Base-by-base conservation (phyloP, 495 filamentous ascomycete genomes). In the Xylaria intraflava region DNA sequence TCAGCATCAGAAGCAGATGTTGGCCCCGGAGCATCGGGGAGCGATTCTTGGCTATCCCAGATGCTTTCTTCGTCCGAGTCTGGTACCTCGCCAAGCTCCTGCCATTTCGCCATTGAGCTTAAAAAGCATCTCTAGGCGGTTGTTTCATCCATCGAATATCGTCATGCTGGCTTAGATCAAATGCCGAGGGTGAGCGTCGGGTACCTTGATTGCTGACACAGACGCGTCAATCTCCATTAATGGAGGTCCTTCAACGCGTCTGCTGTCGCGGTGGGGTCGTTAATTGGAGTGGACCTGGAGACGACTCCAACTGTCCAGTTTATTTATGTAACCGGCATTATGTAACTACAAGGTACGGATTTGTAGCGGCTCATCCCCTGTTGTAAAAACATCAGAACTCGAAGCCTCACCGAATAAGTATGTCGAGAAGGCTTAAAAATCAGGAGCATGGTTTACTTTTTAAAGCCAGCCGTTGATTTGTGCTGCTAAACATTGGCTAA, bases 51-150 rank as follows among this genome's bases (percentile, higher is more conserved):
- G 42, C 69, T 70, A 49, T 77, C 76, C 57, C 69, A 69, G 27
- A 54, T 62, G 41, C 73, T 67, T 61, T 77, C 73, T 54, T 80
- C 78, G 59, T 82, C 78, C 68, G 78, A 80, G 61, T 79, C 78
- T 55, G 77, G 76, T 46, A 82, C 76, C 65, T 74, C 76, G 60
- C 78, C 78, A 64, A 73, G 67, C 70, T 78, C 73, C 71, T 74
- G 80, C 78, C 78, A 82, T 61, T 68, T 70, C 59, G 64, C 77
- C 78, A 81, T 81, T 59, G 55, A 43, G 49, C 11, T 53, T 53
- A 30, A 45, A 39, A 62, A 38, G 58, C 64, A 66, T 66, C 57
- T 62, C 64, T 44, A 31, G 35, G 42, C 30, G 24, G 2, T 16
- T 24, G 1, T 39, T 30, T 46, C 42, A 46, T 46, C 9, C 23